These are phyloP conservation scores for Ocimum tenuiflorum DNA, from an alignment of 257 asterid species.

Conservation along the genomic window DNA sequence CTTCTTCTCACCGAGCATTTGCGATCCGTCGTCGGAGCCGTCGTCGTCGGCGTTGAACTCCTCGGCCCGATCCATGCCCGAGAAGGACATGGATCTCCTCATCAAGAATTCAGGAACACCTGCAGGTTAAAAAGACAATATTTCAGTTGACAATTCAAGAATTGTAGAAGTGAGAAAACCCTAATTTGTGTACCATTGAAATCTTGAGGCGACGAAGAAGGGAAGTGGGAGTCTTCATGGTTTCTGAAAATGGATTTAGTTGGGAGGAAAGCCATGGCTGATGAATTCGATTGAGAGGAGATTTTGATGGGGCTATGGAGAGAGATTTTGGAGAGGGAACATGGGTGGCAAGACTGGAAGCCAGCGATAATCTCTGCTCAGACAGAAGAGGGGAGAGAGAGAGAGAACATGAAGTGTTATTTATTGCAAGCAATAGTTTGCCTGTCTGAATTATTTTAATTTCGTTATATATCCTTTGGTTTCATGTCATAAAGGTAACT, in stretches of 20 bases:
- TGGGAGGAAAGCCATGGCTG: constrained; percentile 41
- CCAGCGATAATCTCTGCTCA: constrained; percentile 60
- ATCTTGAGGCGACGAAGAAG: constrained; percentile 39
- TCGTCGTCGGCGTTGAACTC: constrained; percentile 52
- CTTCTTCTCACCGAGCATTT: constrained; percentile 73
- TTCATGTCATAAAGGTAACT: not conserved
- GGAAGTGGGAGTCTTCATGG: constrained; percentile 38
- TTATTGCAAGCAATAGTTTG: constrained; percentile 31
- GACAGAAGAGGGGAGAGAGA: constrained; percentile 23
- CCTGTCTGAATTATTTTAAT: constrained; percentile 36
- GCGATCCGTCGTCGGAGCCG: constrained; percentile 59
- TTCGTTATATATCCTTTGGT: not conserved
- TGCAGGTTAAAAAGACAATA: not conserved
- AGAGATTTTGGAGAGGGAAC: constrained; percentile 35
- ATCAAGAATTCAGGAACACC: constrained; percentile 48
- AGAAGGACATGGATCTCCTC: constrained; percentile 72
- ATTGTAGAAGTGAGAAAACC: no score
- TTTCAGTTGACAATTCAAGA: no score
- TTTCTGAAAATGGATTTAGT: constrained; percentile 43
- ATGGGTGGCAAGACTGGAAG: constrained; percentile 68
- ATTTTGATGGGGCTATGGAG: not conserved
- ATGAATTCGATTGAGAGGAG: constrained; percentile 6
- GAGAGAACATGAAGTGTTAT: constrained; percentile 28
- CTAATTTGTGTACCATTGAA: constrained; percentile 33
- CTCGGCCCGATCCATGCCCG: constrained; percentile 62